Base-by-base conservation (phyloP, 768 basidiomycete species). In the Fibroporia radiculosa region DNA sequence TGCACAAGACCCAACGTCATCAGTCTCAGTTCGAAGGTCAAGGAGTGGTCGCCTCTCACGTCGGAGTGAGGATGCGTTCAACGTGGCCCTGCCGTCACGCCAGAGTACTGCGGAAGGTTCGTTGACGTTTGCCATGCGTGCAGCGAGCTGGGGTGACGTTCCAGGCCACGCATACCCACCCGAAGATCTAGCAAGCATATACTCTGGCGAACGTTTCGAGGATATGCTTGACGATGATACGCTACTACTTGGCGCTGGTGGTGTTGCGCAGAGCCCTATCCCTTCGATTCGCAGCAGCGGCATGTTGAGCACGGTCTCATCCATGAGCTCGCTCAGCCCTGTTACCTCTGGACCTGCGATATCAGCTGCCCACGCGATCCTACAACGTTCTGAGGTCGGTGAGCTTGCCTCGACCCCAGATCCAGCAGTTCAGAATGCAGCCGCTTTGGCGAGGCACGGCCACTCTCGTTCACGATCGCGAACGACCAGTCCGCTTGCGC, bases 121-220 rank as follows among this genome's bases (percentile, higher is more conserved):
- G 41, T 55, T 72, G 32, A 67, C 66, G 11, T 69, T 71, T 25
- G 77, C 74, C 22, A 68, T 75, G 47, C 68, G 82, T 4, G 81
- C 82, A 8, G 78, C 80, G 40, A 82, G 80, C 54, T 82, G 80
- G 81, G 80, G 77, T 0, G 78, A 66, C 10, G 58, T 69, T 13
- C 66, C 63, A 51, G 70, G 58, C 56, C 57, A 59, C 56, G 57
- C 61, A 13, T 59, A 49, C 57, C 66, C 47, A 37, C 68, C 59
- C 62, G 69, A 69, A 35, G 69, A 70, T 33, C 62, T 70, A 52
- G 65, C 59, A 32, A 72, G 68, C 44, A 48, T 75, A 36, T 66
- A 74, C 46, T 70, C 68, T 12, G 69, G 64, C 24, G 72, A 73
- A 45, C 53, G 51, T 19, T 48, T 42, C 20, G 66, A 68, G 31